Conservation (phyloP, 805 yeast species). For the Isabelozyma rhagii region DNA sequence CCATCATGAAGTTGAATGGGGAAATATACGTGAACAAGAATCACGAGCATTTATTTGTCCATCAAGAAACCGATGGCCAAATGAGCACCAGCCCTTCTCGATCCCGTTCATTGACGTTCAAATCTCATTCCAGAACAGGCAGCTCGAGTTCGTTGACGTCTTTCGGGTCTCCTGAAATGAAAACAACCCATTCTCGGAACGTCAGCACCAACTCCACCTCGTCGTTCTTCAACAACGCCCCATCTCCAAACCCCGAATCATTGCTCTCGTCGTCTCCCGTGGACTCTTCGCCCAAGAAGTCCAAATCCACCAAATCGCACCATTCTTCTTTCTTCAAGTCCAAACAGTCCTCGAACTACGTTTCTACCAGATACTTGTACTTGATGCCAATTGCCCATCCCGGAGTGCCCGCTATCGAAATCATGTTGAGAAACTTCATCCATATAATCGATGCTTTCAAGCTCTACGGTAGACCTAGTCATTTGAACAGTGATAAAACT, state of each 20-base stretch:
- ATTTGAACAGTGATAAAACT: slow-evolving; percentile 68
- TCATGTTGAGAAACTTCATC: slow-evolving; percentile 64
- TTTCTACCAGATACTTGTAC: slow-evolving; percentile 46
- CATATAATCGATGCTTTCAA: slow-evolving; percentile 70
- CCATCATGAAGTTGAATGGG: slow-evolving; percentile 55
- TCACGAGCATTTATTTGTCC: slow-evolving; percentile 30
- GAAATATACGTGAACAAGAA: slow-evolving; percentile 47
- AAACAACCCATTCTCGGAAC: slow-evolving; percentile 14
- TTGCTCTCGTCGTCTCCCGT: neutral
- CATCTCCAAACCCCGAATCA: slow-evolving; percentile 13
- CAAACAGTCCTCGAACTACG: slow-evolving; percentile 25
- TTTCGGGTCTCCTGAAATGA: slow-evolving; percentile 2
- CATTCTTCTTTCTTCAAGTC: slow-evolving; percentile 21
- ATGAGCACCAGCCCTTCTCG: neutral
- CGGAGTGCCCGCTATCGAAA: slow-evolving; percentile 69
- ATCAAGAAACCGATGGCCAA: slow-evolving; percentile 5
- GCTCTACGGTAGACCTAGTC: slow-evolving; percentile 72
- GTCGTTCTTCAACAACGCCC: slow-evolving; percentile 28
- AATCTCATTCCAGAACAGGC: slow-evolving; percentile 11
- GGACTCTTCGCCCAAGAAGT: neutral
- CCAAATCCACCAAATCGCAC: slow-evolving; percentile 1
- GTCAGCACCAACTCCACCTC: slow-evolving; percentile 21
- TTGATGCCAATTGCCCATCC: slow-evolving; percentile 72
- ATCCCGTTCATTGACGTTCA: slow-evolving; percentile 17
- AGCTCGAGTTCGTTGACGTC: slow-evolving; percentile 17